Base-by-base conservation (phyloP, 148 eudicot genomes). In the Spergularia marina region DNA sequence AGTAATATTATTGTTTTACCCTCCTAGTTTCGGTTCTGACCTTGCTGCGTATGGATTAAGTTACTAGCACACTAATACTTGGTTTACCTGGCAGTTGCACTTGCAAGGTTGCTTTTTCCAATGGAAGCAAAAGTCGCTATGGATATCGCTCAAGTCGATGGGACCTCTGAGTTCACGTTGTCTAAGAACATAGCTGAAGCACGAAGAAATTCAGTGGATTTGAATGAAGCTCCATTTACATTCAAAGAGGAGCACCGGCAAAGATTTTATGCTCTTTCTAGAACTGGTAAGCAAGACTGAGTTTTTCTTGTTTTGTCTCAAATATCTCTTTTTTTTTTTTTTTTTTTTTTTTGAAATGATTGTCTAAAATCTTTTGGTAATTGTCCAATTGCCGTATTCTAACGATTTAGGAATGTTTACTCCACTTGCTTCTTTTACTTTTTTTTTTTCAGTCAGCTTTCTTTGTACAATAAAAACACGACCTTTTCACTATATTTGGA, bases 131-230 rank as follows among this genome's bases (percentile, higher is more conserved):
- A 88, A 81, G 94, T 94, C 55, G 97, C 91, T 20, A 94, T 94
- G 98, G 98, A 94, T 72, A 94, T 91, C 81, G 98, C 98, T 84
- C 92, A 89, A 75, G 98, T 94, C 53, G 94, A 91, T 78, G 97
- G 90, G 13, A 94, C 98, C 63, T 86, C 88, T 14, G 97, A 91
- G 68, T 87, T 89, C 53, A 81, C 84, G 5, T 68, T 88, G 66
- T 79, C 87, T 6, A 85, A 82, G 67, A 86, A 84, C 52, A 73
- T 84, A 73, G 85, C 80, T 75, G 84, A 75, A 74, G 86, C 89
- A 20, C 88, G 58, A 75, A 85, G 86, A 67, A 87, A 79, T 64
- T 80, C 88, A 17, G 87, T 94, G 78, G 98, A 91, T 82, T 86
- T 91, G 81, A 94, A 94, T 78, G 98, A 94, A 71, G 87, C 90